Evolutionary conservation across 768 basidiomycete genomes (phyloP), one percentile per base, ranked within the genome.

Genomic region (Boletellus emodensis): DNA sequence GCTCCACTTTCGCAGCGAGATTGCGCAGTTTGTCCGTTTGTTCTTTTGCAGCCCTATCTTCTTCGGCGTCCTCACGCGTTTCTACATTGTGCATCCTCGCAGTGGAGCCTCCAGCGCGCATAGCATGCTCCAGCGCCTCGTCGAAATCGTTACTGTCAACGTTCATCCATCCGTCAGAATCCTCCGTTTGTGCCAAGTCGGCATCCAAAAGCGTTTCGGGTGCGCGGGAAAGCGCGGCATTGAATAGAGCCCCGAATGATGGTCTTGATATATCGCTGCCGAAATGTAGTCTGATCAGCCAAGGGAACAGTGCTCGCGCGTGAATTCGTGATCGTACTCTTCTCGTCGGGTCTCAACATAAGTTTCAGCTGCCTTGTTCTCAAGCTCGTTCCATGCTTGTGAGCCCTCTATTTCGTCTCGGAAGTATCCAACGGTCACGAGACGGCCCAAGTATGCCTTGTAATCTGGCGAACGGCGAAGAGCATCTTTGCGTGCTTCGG

Each of bases 151-250:
- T 76, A 0, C 81, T 75, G 49, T 90, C 81, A 30, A 97, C 72
- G 45, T 82, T 83, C n/a, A 97, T 72, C 96, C 96, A 99, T 1
- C 79, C 79, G 53, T 95, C 93, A 8, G 75, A 67, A 56, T 89
- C 85, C 62, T 94, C 91, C n/a, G 69, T 68, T 43, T 64, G 61
- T 10, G 32, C 39, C 9, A 49, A 10, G 41, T 51, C 54, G 4
- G 42, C 20, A 36, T 58, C 59, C 12, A 59, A 51, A 28, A 58
- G 34, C 12, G 63, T 53, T 20, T 67, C 65, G 12, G 72, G 59
- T 8, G 75, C 71, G 43, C 69, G 71, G 4, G 71, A 68, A 48
- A 94, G 65, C 0, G 88, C 87, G 0, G 72, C 56, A 59, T 87
- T 85, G 26, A 92, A 87, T 44, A 79, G 76, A 20, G 76, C 72